A percentile compares a stretch with the other conserved stretches of the same genome.
Conservation (phyloP, 495 filamentous ascomycete species). For the Lasiosphaeriaceae sp. region DNA sequence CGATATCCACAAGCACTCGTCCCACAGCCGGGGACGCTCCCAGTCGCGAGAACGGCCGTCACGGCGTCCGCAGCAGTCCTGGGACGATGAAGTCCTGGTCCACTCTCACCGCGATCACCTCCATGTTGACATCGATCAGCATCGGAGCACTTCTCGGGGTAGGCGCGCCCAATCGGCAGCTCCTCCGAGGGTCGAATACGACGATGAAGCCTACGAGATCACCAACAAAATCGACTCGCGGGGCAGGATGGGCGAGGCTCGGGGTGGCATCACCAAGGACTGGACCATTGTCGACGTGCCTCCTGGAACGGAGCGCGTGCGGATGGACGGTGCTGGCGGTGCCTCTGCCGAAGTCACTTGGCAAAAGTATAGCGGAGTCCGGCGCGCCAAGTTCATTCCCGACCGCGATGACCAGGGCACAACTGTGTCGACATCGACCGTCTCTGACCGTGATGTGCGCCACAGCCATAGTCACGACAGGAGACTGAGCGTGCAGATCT, state of each 20-base stretch:
- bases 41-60: constrained; percentile 31
- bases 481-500: constrained; percentile 42
- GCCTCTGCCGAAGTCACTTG: constrained; percentile 66
- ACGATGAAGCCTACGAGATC: constrained; percentile 66
- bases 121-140: constrained; percentile 48
- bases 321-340: constrained; percentile 69
- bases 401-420: constrained; percentile 36
- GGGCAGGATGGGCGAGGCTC: constrained; percentile 62
- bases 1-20: constrained; percentile 41
- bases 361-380: constrained; percentile 72
- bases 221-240: constrained; percentile 55
- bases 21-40: constrained; percentile 26
- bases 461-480: constrained; percentile 29
- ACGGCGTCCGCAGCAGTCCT: constrained; percentile 25
- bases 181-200: constrained; percentile 35
- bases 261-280: constrained; percentile 62
- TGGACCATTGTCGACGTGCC: constrained; percentile 79
- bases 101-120: constrained; percentile 57
- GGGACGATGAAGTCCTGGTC: constrained; percentile 38
- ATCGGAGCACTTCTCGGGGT: constrained; percentile 30
- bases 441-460: constrained; percentile 25
- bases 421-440: constrained; percentile 25
- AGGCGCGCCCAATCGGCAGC: constrained; percentile 47
- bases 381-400: constrained; percentile 63
- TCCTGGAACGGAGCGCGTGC: constrained; percentile 69